Base-by-base conservation (phyloP, 495 filamentous ascomycete species). In the Chaetomium cochliodes region DNA sequence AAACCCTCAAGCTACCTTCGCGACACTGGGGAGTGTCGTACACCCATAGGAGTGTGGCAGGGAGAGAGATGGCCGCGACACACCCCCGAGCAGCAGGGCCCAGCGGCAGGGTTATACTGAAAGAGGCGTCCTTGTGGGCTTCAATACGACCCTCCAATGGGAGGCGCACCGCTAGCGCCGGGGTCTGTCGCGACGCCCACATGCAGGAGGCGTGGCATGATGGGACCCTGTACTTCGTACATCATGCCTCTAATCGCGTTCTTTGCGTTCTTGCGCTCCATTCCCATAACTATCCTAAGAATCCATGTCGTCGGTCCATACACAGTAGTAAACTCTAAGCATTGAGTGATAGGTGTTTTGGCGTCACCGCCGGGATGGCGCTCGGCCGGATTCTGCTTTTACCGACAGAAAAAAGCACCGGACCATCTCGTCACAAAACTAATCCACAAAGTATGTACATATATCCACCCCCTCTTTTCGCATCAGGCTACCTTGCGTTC, bases 201-300 rank as follows among this genome's bases (percentile, higher is more conserved):
- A 57, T 46, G 55, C 55, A 57, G 42, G 2, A 23, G 4, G 5
- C 25, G 18, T 30, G 44, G 16, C 42, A 20, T 16, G 23, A 28
- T 20, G 44, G 25, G 55, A n/a, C 25, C 55, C 55, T 58, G 37
- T 44, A 42, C 26, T n/a, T n/a, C n/a, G n/a, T n/a, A n/a, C n/a
- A n/a, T n/a, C n/a, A n/a, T n/a, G n/a, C n/a, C n/a, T n/a, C n/a
- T n/a, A n/a, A n/a, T n/a, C n/a, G n/a, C n/a, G n/a, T 18, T 33
- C 13, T 28, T 11, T 16, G 50, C 0, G 28, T 9, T 28, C 28
- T 11, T 16, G 50, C 0, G 28, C 22, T 28, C 28, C 13, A 28
- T 4, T 0, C 26, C 23, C 23, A 49, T n/a, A n/a, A n/a, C n/a
- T n/a, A n/a, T n/a, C n/a, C n/a, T n/a, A n/a, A n/a, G n/a, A n/a